phyloP scores from a whole-genome alignment of 2,329 filamentous ascomycete genomes.

The Raffaelea arxii region DNA sequence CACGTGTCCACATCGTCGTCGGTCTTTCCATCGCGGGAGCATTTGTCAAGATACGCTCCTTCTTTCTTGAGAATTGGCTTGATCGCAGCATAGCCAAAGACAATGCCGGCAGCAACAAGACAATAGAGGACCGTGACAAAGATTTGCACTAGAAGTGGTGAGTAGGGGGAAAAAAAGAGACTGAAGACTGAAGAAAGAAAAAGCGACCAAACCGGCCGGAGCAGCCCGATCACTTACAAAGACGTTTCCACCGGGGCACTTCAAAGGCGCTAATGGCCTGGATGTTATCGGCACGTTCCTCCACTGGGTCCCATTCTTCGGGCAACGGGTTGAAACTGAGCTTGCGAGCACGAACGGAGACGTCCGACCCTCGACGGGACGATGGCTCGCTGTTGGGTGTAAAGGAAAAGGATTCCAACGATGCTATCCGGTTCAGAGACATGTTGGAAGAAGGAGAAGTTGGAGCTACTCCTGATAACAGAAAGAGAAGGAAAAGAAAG shows the following conservation, averaged over 20 bases:
- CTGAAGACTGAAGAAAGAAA: background rate
- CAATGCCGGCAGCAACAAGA: constrained; percentile 60
- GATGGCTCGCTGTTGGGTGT: constrained; percentile 25
- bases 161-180: background rate
- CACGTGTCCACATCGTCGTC: constrained; percentile 28
- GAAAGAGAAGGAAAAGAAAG: background rate
- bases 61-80: constrained; percentile 71
- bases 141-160: constrained; percentile 23
- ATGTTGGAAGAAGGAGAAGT: constrained; percentile 20
- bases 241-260: constrained; percentile 43
- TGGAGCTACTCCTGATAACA: background rate
- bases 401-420: constrained; percentile 41
- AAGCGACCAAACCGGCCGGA: background rate
- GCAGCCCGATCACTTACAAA: constrained; percentile 28
- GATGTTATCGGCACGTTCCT: constrained; percentile 28
- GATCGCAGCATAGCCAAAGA: constrained; percentile 78
- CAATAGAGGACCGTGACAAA: constrained; percentile 28
- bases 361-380: constrained; percentile 33
- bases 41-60: constrained; percentile 59
- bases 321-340: constrained; percentile 47
- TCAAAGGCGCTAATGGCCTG: constrained; percentile 43
- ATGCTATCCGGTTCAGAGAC: constrained; percentile 43
- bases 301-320: constrained; percentile 37
- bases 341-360: constrained; percentile 37
- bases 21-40: constrained; percentile 21